A percentile compares a stretch with the other conserved stretches of the same genome.
Conservation (phyloP, 345 rosid genomes). For the Physaria fendleri region DNA sequence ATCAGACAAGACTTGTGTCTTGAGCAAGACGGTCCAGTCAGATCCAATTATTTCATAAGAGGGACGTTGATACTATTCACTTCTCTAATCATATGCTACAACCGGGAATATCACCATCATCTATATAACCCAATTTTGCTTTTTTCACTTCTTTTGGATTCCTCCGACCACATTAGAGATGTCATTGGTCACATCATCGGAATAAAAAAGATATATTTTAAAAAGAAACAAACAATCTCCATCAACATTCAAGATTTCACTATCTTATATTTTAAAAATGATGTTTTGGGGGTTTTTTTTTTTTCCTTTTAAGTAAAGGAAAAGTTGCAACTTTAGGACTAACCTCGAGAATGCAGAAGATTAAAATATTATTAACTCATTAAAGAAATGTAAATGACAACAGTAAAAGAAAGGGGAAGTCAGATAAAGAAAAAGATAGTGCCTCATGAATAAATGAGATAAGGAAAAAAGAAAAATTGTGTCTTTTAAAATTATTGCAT, state of each 20-base stretch:
- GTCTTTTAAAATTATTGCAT: slow-evolving; percentile 27
- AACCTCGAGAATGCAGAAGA: slow-evolving; percentile 33
- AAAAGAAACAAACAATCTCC: not conserved
- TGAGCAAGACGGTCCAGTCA: too few species aligned
- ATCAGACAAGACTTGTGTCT: not conserved
- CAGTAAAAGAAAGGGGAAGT: slow-evolving; percentile 25
- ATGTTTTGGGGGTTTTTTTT: slow-evolving; percentile 21
- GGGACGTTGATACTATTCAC: too few species aligned
- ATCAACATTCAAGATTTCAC: slow-evolving; percentile 18
- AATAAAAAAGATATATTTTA: slow-evolving; percentile 10
- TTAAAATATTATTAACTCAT: not conserved
- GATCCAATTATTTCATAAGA: too few species aligned
- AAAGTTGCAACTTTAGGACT: slow-evolving; percentile 35
- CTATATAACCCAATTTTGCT: slow-evolving; percentile 15
- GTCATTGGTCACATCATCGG: slow-evolving; percentile 19
- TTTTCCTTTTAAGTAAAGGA: slow-evolving; percentile 28
- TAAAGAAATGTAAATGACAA: slow-evolving; percentile 11
- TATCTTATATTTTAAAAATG: slow-evolving; percentile 7
- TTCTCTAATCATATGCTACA: too few species aligned
- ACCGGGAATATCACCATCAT: too few species aligned
- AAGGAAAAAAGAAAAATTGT: not conserved
- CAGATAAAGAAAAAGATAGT: slow-evolving; percentile 30
- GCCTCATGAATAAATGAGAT: slow-evolving; percentile 10
- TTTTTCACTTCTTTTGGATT: slow-evolving; percentile 13
- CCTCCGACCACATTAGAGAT: slow-evolving; percentile 26